Percentiles rank a stretch among this genome's conserved stretches.
Evolutionary conservation across 2,329 filamentous ascomycete genomes (phyloP).

Genomic region (Trichothecium sympodiale): DNA sequence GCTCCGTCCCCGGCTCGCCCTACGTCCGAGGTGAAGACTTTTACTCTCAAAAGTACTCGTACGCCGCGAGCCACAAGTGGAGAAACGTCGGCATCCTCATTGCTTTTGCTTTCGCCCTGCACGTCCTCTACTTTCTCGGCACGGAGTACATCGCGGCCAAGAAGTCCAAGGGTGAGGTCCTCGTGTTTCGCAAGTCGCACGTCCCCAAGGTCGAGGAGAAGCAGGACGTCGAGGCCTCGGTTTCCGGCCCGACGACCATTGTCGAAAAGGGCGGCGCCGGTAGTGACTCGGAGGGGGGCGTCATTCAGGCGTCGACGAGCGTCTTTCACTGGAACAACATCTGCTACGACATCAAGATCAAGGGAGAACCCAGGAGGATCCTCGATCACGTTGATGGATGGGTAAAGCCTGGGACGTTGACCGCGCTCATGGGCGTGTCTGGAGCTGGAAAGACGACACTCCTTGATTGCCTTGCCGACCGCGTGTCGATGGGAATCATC

Average conservation of each 20-base stretch:
- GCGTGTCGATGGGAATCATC: constrained; percentile 76
- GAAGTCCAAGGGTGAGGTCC: constrained; percentile 49
- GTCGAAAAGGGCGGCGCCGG: constrained; percentile 8
- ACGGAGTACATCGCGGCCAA: constrained; percentile 35
- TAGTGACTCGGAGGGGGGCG: neutral
- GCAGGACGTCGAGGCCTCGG: constrained; percentile 10
- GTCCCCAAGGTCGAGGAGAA: constrained; percentile 9
- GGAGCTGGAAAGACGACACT: constrained; percentile 84
- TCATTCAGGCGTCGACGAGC: constrained; percentile 14
- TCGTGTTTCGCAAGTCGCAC: constrained; percentile 42
- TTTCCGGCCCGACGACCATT: constrained; percentile 10
- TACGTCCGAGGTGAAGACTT: constrained; percentile 36
- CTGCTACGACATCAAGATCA: constrained; percentile 64
- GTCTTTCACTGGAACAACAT: constrained; percentile 63
- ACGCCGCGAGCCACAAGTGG: constrained; percentile 37
- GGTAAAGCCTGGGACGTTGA: constrained; percentile 65
- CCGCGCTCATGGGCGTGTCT: constrained; percentile 59
- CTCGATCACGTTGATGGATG: constrained; percentile 62
- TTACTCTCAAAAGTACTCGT: constrained; percentile 34
- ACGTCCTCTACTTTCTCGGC: constrained; percentile 34
- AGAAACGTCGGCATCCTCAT: constrained; percentile 46
- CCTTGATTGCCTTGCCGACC: constrained; percentile 69
- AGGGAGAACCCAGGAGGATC: constrained; percentile 53
- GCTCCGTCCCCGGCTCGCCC: constrained; percentile 30
- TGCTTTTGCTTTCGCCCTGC: constrained; percentile 36